A percentile compares a stretch with the other conserved stretches of the same genome.
These are phyloP conservation scores for Crithidia sp. DNA, from an alignment of 208 protist species.

Conservation along the genomic window DNA sequence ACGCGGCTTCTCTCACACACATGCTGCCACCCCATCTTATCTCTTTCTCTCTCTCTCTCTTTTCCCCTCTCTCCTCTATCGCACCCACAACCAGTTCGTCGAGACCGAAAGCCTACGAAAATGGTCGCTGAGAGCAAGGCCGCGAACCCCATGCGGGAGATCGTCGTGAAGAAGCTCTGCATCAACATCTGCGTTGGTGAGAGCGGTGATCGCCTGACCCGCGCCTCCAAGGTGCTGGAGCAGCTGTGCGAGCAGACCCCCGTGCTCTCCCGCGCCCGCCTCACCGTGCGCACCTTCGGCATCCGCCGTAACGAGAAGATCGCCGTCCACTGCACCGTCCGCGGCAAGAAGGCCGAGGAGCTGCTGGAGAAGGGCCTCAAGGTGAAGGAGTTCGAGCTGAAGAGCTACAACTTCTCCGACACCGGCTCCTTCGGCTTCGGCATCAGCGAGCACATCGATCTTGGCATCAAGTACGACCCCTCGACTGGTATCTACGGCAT, in stretches of 20 bases:
- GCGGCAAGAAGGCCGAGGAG: slow-evolving; percentile 99
- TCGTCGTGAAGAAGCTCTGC: slow-evolving; percentile 99
- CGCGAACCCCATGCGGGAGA: slow-evolving; percentile 97
- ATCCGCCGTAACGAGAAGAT: slow-evolving; percentile 99
- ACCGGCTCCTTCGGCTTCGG: slow-evolving; percentile 99
- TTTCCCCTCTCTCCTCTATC: slow-evolving; percentile 10
- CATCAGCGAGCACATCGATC: slow-evolving; percentile 99
- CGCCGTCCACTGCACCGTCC: slow-evolving; percentile 98
- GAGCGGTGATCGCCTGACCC: slow-evolving; percentile 98
- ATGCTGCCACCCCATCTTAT: too few species aligned
- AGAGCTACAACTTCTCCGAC: slow-evolving; percentile 95
- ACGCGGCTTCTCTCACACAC: too few species aligned
- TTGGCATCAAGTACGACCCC: slow-evolving; percentile 99
- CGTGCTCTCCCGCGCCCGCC: slow-evolving; percentile 96
- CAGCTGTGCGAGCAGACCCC: slow-evolving; percentile 98
- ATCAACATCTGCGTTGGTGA: slow-evolving; percentile 99
- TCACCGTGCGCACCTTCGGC: slow-evolving; percentile 99
- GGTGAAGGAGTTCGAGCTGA: slow-evolving; percentile 99
- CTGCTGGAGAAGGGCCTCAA: slow-evolving; percentile 98
- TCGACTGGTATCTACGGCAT: slow-evolving; percentile 99
- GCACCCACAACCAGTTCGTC: slow-evolving; percentile 15
- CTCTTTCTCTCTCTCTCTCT: background rate
- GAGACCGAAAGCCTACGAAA: slow-evolving; percentile 37
- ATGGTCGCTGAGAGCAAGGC: slow-evolving; percentile 89
- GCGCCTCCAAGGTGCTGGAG: slow-evolving; percentile 99